A percentile compares a stretch with the other conserved stretches of the same genome.
phyloP scores from a whole-genome alignment of 805 yeast species.

The Sungouiella thailandica region DNA sequence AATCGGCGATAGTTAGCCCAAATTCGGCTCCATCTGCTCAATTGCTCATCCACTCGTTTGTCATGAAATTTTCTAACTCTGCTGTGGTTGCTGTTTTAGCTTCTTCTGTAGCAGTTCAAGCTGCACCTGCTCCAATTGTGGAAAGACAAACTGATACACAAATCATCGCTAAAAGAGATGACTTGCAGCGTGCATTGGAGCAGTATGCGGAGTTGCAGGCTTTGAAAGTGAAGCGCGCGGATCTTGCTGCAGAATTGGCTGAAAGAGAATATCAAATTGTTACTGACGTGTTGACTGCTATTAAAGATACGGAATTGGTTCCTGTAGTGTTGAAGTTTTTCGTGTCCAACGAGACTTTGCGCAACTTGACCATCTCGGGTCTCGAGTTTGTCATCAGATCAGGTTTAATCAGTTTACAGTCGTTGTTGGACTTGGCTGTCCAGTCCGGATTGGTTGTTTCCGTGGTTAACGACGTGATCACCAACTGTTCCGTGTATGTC shows the following conservation, averaged over 20 bases:
- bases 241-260: slow-evolving; percentile 19
- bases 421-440: slow-evolving; percentile 32
- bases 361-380: slow-evolving; percentile 18
- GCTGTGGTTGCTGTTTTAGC: too few relatives aligned
- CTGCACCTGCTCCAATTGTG: too few relatives aligned
- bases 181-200: slow-evolving; percentile 19
- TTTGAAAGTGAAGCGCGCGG: slow-evolving; percentile 27
- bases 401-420: slow-evolving; percentile 27
- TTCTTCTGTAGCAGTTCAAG: too few relatives aligned
- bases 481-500: slow-evolving; percentile 36
- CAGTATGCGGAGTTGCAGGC: slow-evolving; percentile 16
- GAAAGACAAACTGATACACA: too few relatives aligned
- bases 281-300: slow-evolving; percentile 33
- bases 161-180: slow-evolving; percentile 12
- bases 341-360: slow-evolving; percentile 22
- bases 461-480: slow-evolving; percentile 31
- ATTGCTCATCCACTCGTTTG: too few relatives aligned
- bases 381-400: slow-evolving; percentile 22
- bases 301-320: slow-evolving; percentile 33
- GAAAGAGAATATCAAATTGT: slow-evolving; percentile 38
- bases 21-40: too few relatives aligned
- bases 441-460: slow-evolving; percentile 31
- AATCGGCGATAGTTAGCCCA: too few relatives aligned
- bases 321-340: slow-evolving; percentile 31
- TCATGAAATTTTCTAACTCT: too few relatives aligned